Evolutionary conservation across 1,284 basidiomycete species (phyloP).

Genomic region (Trichosporon sp.): DNA sequence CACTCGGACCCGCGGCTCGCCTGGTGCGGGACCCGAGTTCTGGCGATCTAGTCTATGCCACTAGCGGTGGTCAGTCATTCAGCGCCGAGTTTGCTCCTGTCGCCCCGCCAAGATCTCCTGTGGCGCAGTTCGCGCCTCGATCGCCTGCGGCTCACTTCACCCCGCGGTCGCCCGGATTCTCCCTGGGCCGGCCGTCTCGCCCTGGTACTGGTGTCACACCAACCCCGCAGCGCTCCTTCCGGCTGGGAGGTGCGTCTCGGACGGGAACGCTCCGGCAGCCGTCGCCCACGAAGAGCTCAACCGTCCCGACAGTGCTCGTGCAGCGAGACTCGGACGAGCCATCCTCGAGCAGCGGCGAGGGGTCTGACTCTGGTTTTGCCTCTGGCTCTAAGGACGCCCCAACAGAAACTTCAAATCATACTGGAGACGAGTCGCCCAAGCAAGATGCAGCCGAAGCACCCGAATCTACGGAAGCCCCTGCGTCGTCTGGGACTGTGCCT

Average conservation of each 20-base stretch:
- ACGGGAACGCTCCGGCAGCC: not conserved
- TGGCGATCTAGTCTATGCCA: not conserved
- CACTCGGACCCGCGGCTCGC: constrained; percentile 5
- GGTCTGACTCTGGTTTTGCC: not conserved
- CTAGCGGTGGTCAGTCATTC: not conserved
- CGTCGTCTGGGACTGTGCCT: not conserved
- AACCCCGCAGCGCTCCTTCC: constrained; percentile 5
- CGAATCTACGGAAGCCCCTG: too few relatives aligned
- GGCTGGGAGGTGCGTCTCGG: not conserved
- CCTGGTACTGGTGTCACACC: constrained; percentile 1
- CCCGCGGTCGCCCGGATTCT: not conserved
- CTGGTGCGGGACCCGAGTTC: constrained; percentile 1
- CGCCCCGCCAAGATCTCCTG: not conserved
- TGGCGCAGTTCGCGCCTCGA: constrained; percentile 6
- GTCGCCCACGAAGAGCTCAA: not conserved
- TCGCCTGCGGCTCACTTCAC: not conserved
- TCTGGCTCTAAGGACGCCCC: not conserved
- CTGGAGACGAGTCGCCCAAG: not conserved
- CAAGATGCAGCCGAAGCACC: not conserved
- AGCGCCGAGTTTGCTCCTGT: not conserved
- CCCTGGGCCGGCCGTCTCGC: constrained; percentile 7
- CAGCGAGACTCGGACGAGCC: not conserved
- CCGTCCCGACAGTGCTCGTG: not conserved
- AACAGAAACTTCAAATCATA: not conserved
- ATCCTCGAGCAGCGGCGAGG: not conserved